These are phyloP conservation scores for Trichoderma erinaceum DNA, from an alignment of 495 filamentous ascomycete genomes.

Conservation along the genomic window DNA sequence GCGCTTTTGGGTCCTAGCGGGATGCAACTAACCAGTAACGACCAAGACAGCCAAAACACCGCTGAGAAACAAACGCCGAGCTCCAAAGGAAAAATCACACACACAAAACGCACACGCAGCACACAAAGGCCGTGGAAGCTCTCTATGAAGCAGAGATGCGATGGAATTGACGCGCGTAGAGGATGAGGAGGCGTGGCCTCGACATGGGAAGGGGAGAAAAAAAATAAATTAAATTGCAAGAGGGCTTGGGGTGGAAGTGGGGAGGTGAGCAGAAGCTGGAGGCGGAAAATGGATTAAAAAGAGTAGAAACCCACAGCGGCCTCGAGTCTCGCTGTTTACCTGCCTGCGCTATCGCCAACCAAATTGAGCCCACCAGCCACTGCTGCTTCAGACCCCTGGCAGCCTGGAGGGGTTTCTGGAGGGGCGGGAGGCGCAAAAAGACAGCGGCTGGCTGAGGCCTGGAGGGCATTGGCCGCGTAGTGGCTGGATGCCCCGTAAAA, in stretches of 20 bases:
- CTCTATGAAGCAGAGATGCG: background rate
- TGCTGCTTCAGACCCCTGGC: background rate
- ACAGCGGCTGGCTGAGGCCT: constrained; percentile 3
- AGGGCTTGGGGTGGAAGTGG: background rate
- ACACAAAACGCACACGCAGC: background rate
- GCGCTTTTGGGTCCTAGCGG: background rate
- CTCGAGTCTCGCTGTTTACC: background rate
- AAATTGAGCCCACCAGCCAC: background rate
- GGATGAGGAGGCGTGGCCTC: constrained; percentile 8
- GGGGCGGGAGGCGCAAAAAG: constrained; percentile 6
- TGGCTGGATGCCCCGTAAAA: background rate
- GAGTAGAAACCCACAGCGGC: background rate
- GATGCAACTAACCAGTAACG: constrained; percentile 11
- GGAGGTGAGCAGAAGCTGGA: no score
- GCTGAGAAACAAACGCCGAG: constrained; percentile 14
- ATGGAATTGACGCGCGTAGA: background rate
- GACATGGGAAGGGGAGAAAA: background rate
- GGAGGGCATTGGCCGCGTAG: background rate
- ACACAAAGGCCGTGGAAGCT: background rate
- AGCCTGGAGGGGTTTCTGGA: background rate
- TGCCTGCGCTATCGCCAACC: background rate
- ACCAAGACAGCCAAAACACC: constrained; percentile 4
- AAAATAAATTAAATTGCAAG: background rate
- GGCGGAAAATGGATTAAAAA: background rate
- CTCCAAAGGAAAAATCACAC: background rate